Percentiles rank a stretch among this genome's conserved stretches.
These are phyloP conservation scores for Alternaria dauci DNA, from an alignment of 2,329 filamentous ascomycete species.

Conservation along the genomic window DNA sequence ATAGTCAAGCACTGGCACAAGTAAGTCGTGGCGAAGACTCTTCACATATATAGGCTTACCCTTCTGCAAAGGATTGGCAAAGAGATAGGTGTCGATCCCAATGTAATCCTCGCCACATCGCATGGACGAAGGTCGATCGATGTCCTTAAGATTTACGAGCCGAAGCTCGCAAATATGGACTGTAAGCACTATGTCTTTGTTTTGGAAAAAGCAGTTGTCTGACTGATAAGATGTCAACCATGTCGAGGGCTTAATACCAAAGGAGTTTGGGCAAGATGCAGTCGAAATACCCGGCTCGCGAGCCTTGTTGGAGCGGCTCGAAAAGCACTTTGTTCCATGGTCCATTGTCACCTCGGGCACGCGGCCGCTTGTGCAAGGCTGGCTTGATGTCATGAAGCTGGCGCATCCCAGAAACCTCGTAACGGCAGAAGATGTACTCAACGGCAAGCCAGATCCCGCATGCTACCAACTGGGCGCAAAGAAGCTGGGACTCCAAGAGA, in stretches of 20 bases:
- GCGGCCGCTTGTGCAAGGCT: slow-evolving; percentile 57
- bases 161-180: slow-evolving; percentile 89
- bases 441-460: slow-evolving; percentile 61
- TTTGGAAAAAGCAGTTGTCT: not conserved
- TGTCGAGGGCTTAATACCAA: slow-evolving; percentile 80
- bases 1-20: slow-evolving; percentile 80
- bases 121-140: slow-evolving; percentile 93
- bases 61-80: slow-evolving; percentile 69
- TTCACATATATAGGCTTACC: slow-evolving; percentile 17
- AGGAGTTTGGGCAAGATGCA: slow-evolving; percentile 78
- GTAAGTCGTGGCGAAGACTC: slow-evolving; percentile 54
- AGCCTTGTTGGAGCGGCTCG: slow-evolving; percentile 71
- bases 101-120: slow-evolving; percentile 85
- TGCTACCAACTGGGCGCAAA: slow-evolving; percentile 57
- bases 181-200: slow-evolving; percentile 66
- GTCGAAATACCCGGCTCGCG: slow-evolving; percentile 87
- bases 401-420: slow-evolving; percentile 58
- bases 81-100: slow-evolving; percentile 85
- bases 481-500: slow-evolving; percentile 53
- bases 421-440: slow-evolving; percentile 59
- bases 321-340: slow-evolving; percentile 73
- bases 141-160: slow-evolving; percentile 77
- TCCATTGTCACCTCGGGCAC: slow-evolving; percentile 73
- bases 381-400: slow-evolving; percentile 60
- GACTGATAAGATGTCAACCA: slow-evolving; percentile 72